phyloP scores from a whole-genome alignment of 2,329 filamentous ascomycete species.

The Venturia pyrina region DNA sequence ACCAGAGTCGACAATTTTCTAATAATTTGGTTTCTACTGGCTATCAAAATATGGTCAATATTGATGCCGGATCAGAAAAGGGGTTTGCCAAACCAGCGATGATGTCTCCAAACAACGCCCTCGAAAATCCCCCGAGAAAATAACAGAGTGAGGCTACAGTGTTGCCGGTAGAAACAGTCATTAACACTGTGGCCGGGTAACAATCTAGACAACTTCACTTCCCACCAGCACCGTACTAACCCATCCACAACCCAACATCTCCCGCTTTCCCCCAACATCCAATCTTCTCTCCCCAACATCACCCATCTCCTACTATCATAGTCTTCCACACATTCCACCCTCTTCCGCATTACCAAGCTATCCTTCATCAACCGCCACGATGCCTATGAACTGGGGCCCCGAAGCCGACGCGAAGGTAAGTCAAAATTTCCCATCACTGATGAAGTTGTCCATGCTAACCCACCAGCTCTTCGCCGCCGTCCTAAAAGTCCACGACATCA shows the following conservation, averaged over 20 bases:
- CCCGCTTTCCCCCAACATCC: neutral
- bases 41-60: no score
- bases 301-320: neutral
- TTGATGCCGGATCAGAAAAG: no score
- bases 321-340: neutral
- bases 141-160: neutral
- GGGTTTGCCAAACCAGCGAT: no score
- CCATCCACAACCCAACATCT: neutral
- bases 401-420: conserved; percentile 11
- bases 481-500: conserved; percentile 9
- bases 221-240: neutral
- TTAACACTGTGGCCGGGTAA: neutral
- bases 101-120: no score
- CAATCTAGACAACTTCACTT: neutral
- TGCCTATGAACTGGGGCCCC: conserved; percentile 8
- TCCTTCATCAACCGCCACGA: neutral
- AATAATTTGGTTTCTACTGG: no score
- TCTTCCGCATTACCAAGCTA: neutral
- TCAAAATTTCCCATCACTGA: neutral
- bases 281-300: neutral
- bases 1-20: no score
- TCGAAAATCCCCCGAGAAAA: neutral
- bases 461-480: conserved; percentile 12
- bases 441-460: neutral
- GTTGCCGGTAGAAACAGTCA: neutral